Evolutionary conservation across 352 stramenopile species (phyloP).

Genomic region (Globisporangium spiculum): DNA sequence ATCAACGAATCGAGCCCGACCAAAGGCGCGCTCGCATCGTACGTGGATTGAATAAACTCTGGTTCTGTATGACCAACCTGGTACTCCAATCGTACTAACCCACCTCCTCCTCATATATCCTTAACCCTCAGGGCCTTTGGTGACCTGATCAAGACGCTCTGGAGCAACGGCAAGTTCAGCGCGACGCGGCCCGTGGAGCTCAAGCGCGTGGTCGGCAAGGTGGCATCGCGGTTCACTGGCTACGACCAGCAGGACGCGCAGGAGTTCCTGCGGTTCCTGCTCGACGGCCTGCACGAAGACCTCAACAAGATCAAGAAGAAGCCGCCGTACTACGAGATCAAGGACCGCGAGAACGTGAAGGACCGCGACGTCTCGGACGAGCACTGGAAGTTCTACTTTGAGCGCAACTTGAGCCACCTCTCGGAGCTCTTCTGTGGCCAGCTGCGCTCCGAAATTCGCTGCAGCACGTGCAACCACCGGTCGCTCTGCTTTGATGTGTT

Average conservation of each 20-base stretch:
- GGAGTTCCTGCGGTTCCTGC: slow-evolving; percentile 88
- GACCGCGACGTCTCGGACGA: slow-evolving; percentile 67
- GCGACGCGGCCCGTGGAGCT: slow-evolving; percentile 58
- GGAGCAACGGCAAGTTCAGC: slow-evolving; percentile 54
- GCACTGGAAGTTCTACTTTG: slow-evolving; percentile 86
- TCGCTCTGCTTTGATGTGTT: slow-evolving; percentile 85
- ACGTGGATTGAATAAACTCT: slow-evolving; percentile 4
- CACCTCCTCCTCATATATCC: neutral
- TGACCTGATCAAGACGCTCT: slow-evolving; percentile 67
- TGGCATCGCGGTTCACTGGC: slow-evolving; percentile 62
- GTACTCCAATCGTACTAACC: neutral
- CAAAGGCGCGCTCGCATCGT: slow-evolving; percentile 52
- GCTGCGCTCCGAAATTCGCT: slow-evolving; percentile 71
- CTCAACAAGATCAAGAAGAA: slow-evolving; percentile 75
- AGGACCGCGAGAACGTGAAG: slow-evolving; percentile 40
- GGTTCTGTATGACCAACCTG: neutral
- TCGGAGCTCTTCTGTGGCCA: slow-evolving; percentile 85
- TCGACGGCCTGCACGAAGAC: slow-evolving; percentile 87
- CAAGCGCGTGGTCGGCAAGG: slow-evolving; percentile 73
- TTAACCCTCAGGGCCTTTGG: slow-evolving; percentile 45
- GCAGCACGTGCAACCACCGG: slow-evolving; percentile 63
- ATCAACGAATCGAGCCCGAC: slow-evolving; percentile 60
- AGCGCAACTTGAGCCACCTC: slow-evolving; percentile 63
- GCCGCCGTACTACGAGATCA: slow-evolving; percentile 74
- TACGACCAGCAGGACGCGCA: slow-evolving; percentile 91